Conservation (phyloP, 2,329 filamentous ascomycete species). For the Dendrostoma leiphaemia region DNA sequence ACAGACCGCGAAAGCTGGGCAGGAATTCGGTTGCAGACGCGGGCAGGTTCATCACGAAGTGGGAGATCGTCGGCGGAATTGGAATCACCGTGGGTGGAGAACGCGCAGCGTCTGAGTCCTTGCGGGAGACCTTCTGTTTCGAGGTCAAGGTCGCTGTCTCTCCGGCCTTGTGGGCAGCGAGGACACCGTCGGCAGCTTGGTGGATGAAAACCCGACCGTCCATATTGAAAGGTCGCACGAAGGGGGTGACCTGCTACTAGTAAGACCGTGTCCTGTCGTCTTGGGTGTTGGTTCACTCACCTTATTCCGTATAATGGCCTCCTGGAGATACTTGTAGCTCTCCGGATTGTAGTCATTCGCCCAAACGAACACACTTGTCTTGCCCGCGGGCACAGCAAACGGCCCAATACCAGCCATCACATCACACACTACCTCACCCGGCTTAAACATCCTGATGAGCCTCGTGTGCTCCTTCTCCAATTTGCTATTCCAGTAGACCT, state of each 20-base stretch:
- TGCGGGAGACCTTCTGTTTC: constrained; percentile 37
- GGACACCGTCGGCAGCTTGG: constrained; percentile 60
- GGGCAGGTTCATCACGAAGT: constrained; percentile 98
- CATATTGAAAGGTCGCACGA: constrained; percentile 75
- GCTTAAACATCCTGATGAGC: constrained; percentile 70
- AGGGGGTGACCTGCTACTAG: constrained; percentile 63
- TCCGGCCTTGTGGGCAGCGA: constrained; percentile 46
- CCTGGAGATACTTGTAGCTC: constrained; percentile 69
- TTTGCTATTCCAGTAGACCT: constrained; percentile 97
- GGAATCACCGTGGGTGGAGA: constrained; percentile 37
- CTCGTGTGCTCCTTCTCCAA: constrained; percentile 86
- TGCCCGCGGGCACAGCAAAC: constrained; percentile 89
- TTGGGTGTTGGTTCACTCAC: too few species aligned
- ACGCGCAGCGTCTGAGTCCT: constrained; percentile 25
- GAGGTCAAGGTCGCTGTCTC: constrained; percentile 54
- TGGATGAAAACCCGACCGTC: constrained; percentile 83
- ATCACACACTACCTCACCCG: constrained; percentile 89
- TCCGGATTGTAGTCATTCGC: constrained; percentile 97
- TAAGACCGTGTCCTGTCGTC: too few species aligned
- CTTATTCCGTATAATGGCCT: constrained; percentile 76
- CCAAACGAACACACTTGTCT: constrained; percentile 88
- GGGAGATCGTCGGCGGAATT: constrained; percentile 75
- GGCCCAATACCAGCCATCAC: constrained; percentile 97
- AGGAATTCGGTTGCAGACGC: constrained; percentile 87
- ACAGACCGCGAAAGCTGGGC: constrained; percentile 72